Evolutionary conservation across 768 basidiomycete species (phyloP), one percentile per base, ranked within the genome.

Genomic region (Suillus sp.): DNA sequence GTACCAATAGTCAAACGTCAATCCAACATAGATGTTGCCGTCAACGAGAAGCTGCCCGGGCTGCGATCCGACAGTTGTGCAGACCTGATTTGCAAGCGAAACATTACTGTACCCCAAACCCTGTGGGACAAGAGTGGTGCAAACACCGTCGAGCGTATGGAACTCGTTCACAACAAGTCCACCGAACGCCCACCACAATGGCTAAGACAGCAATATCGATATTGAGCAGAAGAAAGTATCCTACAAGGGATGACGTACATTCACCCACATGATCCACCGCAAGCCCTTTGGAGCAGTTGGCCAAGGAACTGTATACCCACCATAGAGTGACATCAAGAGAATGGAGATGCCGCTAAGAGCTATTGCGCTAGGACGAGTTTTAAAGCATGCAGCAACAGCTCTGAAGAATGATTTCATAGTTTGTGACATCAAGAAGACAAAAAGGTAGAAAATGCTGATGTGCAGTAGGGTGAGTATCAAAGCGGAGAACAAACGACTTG

Each of bases 161-260:
- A 95, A 94, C 72, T 96, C 93, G 74, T 94, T 96, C 22, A 85
- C 80, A 70, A 96, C 79, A 47, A 94, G 73, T 0, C 83, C 80
- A 65, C 93, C 90, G 72, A 95, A 94, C 0, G 30, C 32, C 51
- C 51, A 53, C 51, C 51, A 53, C 51, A 53, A 34, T 11, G 51
- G 51, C 51, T 53, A n/a, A 13, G 32, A 53, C 32, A 14, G 27
- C 30, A 30, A 51, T 30, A 30, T 51, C 2, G 16, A 20, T n/a
- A 34, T n/a, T 13, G 6, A 34, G 20, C 10, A 2, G 20, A 53
- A 34, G 10, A 27, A 13, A 32, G 18, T 7, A n/a, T 20, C 3
- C 1, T 7, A 53, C 32, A 34, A 53, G 32, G 20, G 10, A 34
- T 13, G 20, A 53, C 80, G 66, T 63, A 83, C 87, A 50, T 88